Base-by-base conservation (phyloP, 352 stramenopile species). In the Phytophthora brassicae region DNA sequence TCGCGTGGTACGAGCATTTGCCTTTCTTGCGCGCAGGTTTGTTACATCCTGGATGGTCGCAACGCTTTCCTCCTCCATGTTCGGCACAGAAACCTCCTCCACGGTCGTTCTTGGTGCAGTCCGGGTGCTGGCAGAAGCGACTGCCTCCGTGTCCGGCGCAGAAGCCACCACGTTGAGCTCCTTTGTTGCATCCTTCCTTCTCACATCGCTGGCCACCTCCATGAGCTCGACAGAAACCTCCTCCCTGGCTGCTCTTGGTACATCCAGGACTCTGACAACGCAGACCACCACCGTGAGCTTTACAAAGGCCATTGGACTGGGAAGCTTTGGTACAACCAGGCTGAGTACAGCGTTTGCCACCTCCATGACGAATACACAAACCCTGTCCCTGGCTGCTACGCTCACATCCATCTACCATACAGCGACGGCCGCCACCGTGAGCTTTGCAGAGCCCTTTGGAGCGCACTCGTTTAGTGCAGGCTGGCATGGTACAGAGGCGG, bases 101-200 rank as follows among this genome's bases (percentile, higher is more conserved):
- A 17, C 86, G 83, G 61, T 95, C 88, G 57, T 93, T 93, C 70
- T 95, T 95, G 55, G 81, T 91, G 72, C 88, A 96, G 47, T 91
- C 85, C n/a, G 79, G 77, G 52, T 90, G 77, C 66, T 90, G 77
- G 72, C 88, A 96, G 31, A 92, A 89, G 24, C 84, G 81, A 19
- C 66, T 81, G 43, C 88, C 88, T n/a, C 88, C 86, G 64, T 96
- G 88, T 26, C 79, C 79, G 2, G 84, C 85, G 44, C 88, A 96
- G 50, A 92, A 90, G 0, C 86, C 86, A 19, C 81, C 78, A 14
- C 86, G 81, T 48, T 94, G 85, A 2, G 86, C 85, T 22, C 88
- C 83, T 51, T 94, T 94, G 69, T 83, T 86, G 73, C 88, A 96
- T 16, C 84, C 85, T 59, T 90, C 77, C 43, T 92, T 84, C 50